Evolutionary conservation across 2,329 filamentous ascomycete genomes (phyloP).

Genomic region (Neofusicoccum ribis): DNA sequence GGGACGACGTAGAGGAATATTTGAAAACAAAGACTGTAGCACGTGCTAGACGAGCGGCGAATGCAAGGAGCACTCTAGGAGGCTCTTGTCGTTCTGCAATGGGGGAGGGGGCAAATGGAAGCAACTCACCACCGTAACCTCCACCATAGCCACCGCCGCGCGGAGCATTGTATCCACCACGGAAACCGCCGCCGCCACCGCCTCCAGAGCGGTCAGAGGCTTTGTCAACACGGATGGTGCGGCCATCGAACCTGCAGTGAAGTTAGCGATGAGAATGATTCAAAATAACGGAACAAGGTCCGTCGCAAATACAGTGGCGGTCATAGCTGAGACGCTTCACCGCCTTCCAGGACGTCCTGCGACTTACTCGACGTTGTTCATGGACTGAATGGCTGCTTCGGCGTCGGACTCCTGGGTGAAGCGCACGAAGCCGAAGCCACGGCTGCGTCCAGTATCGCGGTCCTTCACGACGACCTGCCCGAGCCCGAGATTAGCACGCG

Average conservation of each 20-base stretch:
- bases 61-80: neutral
- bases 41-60: neutral
- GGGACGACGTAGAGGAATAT: neutral
- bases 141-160: conserved; percentile 28
- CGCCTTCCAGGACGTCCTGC: conserved; percentile 9
- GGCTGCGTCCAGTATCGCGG: conserved; percentile 92
- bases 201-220: conserved; percentile 73
- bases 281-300: neutral
- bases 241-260: conserved; percentile 77
- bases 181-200: conserved; percentile 37
- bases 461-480: conserved; percentile 93
- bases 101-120: neutral
- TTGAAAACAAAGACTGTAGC: neutral
- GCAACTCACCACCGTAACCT: conserved; percentile 29
- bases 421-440: conserved; percentile 95
- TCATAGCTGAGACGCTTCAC: conserved; percentile 16
- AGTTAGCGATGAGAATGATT: conserved; percentile 7
- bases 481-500: conserved; percentile 1
- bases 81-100: neutral
- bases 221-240: conserved; percentile 92
- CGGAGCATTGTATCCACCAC: conserved; percentile 32
- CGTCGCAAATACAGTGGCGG: conserved; percentile 9
- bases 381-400: conserved; percentile 70
- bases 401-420: conserved; percentile 77
- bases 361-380: conserved; percentile 89